phyloP scores from a whole-genome alignment of 306 rosid genomes.

The Sesbania bispinosa region DNA sequence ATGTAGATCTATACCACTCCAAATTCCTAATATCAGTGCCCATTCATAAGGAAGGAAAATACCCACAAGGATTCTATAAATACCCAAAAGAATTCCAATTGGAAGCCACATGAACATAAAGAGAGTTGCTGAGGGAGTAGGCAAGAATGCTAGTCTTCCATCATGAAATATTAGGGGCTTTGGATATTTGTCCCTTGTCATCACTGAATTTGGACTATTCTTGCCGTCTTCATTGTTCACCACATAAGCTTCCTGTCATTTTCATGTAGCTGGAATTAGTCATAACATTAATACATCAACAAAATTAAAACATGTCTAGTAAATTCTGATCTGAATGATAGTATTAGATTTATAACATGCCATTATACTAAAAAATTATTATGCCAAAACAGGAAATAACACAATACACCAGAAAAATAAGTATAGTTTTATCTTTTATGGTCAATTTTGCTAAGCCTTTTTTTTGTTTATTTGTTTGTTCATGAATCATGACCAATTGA shows the following conservation, averaged over 20 bases:
- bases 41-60: neutral
- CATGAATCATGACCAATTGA: no score
- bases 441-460: neutral
- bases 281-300: neutral
- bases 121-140: constrained; percentile 68
- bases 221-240: neutral
- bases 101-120: constrained; percentile 67
- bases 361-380: neutral
- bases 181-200: constrained; percentile 59
- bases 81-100: constrained; percentile 27
- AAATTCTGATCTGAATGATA: neutral
- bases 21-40: neutral
- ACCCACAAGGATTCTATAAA: constrained; percentile 38
- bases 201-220: neutral
- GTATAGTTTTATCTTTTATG: neutral
- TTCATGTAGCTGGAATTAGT: neutral
- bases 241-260: constrained; percentile 29
- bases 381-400: neutral
- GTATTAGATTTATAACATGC: neutral
- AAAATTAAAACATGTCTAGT: neutral
- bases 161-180: constrained; percentile 77
- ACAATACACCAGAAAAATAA: neutral
- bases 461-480: no score
- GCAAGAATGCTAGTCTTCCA: constrained; percentile 77
- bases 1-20: neutral